phyloP scores from a whole-genome alignment of 371 early-diverging fungal species.

The Coemansia sp. region DNA sequence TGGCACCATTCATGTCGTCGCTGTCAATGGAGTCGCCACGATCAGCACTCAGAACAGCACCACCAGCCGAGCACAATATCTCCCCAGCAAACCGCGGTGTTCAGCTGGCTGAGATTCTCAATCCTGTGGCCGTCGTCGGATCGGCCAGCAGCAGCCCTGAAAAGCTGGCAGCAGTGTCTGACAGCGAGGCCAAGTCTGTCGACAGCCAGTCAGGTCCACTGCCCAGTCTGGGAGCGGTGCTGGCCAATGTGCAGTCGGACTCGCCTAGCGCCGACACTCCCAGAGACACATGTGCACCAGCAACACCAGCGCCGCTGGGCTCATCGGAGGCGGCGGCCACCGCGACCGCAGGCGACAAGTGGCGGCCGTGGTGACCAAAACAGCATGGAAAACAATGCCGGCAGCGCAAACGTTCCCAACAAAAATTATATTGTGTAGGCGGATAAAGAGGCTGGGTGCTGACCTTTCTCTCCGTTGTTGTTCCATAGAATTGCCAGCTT shows the following conservation, averaged over 20 bases:
- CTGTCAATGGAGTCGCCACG: slow-evolving; percentile 16
- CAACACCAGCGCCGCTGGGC: background rate
- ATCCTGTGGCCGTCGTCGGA: slow-evolving; percentile 14
- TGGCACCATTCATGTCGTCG: slow-evolving; percentile 30
- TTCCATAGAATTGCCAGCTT: background rate
- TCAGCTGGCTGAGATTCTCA: slow-evolving; percentile 37
- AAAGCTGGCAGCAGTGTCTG: background rate
- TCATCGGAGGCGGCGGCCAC: slow-evolving; percentile 1
- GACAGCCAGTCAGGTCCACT: slow-evolving; percentile 29
- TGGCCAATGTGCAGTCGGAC: slow-evolving; percentile 28
- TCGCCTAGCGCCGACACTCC: background rate
- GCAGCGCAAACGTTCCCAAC: background rate
- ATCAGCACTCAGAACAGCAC: background rate
- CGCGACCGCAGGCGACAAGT: slow-evolving; percentile 25
- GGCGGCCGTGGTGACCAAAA: slow-evolving; percentile 41
- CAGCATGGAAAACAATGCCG: background rate
- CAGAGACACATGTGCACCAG: slow-evolving; percentile 2
- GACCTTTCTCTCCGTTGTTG: background rate
- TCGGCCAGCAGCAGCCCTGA: background rate
- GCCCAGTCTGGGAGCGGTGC: slow-evolving; percentile 36
- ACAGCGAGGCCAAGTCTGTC: background rate
- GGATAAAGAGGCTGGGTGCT: background rate
- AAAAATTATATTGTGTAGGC: background rate
- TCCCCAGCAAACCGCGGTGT: slow-evolving; percentile 19
- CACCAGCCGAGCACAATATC: slow-evolving; percentile 5